Percentiles rank a stretch among this genome's conserved stretches.
Conservation (phyloP, 2,329 filamentous ascomycete species). For the Alternaria burnsii region DNA sequence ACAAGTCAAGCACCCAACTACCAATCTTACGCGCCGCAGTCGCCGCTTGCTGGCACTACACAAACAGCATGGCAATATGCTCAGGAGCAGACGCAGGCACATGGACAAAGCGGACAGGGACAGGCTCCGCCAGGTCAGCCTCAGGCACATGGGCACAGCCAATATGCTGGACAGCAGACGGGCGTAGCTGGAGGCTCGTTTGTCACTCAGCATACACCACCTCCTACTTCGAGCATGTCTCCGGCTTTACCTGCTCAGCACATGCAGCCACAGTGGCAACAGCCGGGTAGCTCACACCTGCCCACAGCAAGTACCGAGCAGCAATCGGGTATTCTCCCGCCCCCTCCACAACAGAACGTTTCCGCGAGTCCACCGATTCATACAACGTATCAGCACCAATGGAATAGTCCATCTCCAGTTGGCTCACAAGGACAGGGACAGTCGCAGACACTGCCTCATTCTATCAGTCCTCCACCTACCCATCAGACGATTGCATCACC, state of each 20-base stretch:
- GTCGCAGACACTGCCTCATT: slow-evolving; percentile 15
- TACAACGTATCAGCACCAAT: slow-evolving; percentile 38
- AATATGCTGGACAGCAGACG: slow-evolving; percentile 34
- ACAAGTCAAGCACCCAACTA: slow-evolving; percentile 12
- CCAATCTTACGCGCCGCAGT: slow-evolving; percentile 23
- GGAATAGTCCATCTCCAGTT: slow-evolving; percentile 30
- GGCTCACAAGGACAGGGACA: slow-evolving; percentile 12
- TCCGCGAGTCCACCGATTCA: slow-evolving; percentile 19
- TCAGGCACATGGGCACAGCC: slow-evolving; percentile 18
- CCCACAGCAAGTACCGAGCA: slow-evolving; percentile 14
- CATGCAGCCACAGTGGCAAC: slow-evolving; percentile 19
- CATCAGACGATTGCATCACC: slow-evolving; percentile 20
- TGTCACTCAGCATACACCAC: slow-evolving; percentile 14
- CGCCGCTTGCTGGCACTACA: slow-evolving; percentile 18
- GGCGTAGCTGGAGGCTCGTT: slow-evolving; percentile 34
- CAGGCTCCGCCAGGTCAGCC: slow-evolving; percentile 9
- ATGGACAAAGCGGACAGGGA: slow-evolving; percentile 21
- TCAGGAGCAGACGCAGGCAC: slow-evolving; percentile 25
- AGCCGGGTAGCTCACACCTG: slow-evolving; percentile 6
- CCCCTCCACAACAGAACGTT: slow-evolving; percentile 23
- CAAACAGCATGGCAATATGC: slow-evolving; percentile 23
- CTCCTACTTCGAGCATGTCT: slow-evolving; percentile 20
- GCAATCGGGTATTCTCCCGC: slow-evolving; percentile 14
- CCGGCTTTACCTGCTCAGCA: slow-evolving; percentile 19
- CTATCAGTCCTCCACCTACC: slow-evolving; percentile 32